Conservation (phyloP, 2,329 filamentous ascomycete genomes). For the Aspergillus neoniger region DNA sequence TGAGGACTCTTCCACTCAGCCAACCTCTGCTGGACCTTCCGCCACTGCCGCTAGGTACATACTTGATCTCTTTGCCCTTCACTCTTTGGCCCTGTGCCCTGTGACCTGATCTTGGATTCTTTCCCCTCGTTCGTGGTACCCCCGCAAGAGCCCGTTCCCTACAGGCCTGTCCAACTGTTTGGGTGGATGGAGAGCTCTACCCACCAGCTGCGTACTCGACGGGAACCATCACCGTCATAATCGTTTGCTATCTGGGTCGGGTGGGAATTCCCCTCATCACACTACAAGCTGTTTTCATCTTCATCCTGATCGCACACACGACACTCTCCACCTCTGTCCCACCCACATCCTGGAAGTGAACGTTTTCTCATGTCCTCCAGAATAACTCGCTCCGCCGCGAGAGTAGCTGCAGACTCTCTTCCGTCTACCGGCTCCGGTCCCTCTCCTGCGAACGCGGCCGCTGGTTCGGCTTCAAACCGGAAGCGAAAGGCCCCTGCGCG, state of each 20-base stretch:
- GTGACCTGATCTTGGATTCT: conserved; percentile 1
- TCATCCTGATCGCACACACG: background rate
- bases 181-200: conserved; percentile 6
- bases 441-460: conserved; percentile 43
- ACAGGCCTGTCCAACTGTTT: background rate
- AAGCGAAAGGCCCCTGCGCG: conserved; percentile 73
- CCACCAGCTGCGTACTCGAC: background rate
- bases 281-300: background rate
- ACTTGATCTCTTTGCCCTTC: conserved; percentile 26
- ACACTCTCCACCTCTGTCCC: conserved; percentile 4
- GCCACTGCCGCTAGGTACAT: conserved; percentile 41
- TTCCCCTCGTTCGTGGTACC: conserved; percentile 8
- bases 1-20: conserved; percentile 41
- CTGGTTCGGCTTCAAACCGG: conserved; percentile 55
- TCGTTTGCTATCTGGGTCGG: background rate
- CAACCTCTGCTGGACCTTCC: conserved; percentile 34
- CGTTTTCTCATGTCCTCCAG: conserved; percentile 87
- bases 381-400: conserved; percentile 92
- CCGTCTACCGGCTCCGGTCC: conserved; percentile 45
- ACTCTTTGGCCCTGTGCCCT: conserved; percentile 1
- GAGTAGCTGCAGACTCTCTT: conserved; percentile 71
- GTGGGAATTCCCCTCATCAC: background rate
- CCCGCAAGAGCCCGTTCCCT: background rate
- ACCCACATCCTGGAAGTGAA: conserved; percentile 27
- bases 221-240: background rate